Evolutionary conservation across 1,284 basidiomycete genomes (phyloP).

Genomic region (Microbotryum violaceum): DNA sequence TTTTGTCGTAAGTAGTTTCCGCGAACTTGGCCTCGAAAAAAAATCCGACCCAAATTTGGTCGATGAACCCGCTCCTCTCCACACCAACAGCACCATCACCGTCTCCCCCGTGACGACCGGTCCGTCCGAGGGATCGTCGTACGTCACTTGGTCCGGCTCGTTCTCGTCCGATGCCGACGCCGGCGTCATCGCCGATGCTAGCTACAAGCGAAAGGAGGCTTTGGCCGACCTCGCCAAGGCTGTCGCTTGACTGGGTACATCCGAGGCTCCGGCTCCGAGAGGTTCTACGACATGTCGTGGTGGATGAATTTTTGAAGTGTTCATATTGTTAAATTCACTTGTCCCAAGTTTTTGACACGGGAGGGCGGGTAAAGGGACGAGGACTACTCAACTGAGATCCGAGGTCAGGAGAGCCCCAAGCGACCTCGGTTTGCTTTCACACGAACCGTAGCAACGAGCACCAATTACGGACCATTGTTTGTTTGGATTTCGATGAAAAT

Average conservation of each 20-base stretch:
- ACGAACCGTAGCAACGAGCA: too few species aligned
- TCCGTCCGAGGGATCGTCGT: constrained; percentile 32
- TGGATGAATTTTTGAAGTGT: too few species aligned
- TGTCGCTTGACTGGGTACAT: not conserved
- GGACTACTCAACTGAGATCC: too few species aligned
- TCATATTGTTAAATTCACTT: too few species aligned
- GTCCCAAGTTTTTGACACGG: too few species aligned
- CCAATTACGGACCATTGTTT: too few species aligned
- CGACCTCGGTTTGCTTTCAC: too few species aligned
- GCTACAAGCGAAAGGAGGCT: constrained; percentile 37
- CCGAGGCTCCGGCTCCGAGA: too few species aligned
- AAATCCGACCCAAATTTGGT: constrained; percentile 26
- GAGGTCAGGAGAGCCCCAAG: too few species aligned
- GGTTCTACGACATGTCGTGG: too few species aligned
- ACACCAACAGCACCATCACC: constrained; percentile 37
- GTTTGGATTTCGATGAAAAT: not conserved
- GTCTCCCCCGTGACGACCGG: constrained; percentile 35
- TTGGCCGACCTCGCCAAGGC: constrained; percentile 37
- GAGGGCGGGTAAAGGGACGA: too few species aligned
- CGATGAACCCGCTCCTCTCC: constrained; percentile 34
- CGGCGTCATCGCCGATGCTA: constrained; percentile 35
- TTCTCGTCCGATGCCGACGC: constrained; percentile 37
- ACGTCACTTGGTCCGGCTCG: constrained; percentile 33
- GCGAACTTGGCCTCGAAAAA: not conserved
- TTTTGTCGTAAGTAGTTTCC: constrained; percentile 10